These are phyloP conservation scores for Venturiaceae sp. DNA, from an alignment of 2,329 filamentous ascomycete species.

Conservation along the genomic window DNA sequence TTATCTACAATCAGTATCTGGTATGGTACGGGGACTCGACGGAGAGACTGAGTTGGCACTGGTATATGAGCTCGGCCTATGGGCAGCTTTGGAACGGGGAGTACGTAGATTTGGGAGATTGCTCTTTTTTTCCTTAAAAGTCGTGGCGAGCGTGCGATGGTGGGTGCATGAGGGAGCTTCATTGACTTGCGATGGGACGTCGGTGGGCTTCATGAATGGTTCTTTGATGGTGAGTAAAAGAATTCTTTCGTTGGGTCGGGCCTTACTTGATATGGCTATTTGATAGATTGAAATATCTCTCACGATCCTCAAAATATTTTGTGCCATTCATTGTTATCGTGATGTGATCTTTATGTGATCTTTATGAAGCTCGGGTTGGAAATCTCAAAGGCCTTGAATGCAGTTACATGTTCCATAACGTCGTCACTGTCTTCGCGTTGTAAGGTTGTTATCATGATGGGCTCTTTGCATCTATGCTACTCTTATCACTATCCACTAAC, in stretches of 20 bases:
- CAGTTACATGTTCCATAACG: too few species aligned
- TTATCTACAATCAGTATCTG: not conserved
- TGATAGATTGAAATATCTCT: constrained; percentile 1
- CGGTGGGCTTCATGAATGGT: not conserved
- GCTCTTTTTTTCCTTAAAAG: not conserved
- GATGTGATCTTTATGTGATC: not conserved
- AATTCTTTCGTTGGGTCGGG: not conserved
- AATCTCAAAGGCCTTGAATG: too few species aligned
- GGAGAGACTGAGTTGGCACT: too few species aligned
- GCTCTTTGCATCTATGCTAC: not conserved
- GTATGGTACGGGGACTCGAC: not conserved
- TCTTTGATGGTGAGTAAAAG: not conserved
- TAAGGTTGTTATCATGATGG: too few species aligned
- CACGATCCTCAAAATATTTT: not conserved
- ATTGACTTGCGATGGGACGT: not conserved
- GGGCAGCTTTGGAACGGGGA: not conserved
- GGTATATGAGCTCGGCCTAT: not conserved
- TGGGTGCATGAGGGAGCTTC: not conserved
- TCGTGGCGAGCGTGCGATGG: not conserved
- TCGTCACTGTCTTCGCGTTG: too few species aligned
- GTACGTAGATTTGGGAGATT: not conserved
- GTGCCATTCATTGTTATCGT: not conserved
- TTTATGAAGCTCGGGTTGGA: too few species aligned
- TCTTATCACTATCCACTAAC: not conserved
- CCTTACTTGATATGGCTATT: not conserved